Evolutionary conservation across 2,329 filamentous ascomycete species (phyloP).

Genomic region (Apiospora phragmitis): DNA sequence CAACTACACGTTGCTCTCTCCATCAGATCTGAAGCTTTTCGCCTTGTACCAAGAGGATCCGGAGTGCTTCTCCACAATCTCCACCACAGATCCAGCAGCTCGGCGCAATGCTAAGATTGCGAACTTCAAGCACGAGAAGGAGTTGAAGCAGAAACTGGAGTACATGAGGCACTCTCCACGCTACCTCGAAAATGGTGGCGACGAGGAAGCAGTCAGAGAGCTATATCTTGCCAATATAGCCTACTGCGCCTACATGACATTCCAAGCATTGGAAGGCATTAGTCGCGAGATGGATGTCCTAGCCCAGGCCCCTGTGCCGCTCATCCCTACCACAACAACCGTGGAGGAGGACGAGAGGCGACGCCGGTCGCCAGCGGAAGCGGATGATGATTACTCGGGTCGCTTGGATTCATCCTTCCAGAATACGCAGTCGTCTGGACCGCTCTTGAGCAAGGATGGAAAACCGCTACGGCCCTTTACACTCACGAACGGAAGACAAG

Average conservation of each 20-base stretch:
- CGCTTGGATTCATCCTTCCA: conserved; percentile 68
- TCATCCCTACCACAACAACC: conserved; percentile 41
- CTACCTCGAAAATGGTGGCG: conserved; percentile 58
- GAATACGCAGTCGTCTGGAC: conserved; percentile 57
- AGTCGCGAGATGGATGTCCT: conserved; percentile 84
- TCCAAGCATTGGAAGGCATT: conserved; percentile 84
- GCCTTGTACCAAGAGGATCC: conserved; percentile 73
- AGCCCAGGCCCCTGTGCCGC: conserved; percentile 65
- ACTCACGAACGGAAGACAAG: conserved; percentile 73
- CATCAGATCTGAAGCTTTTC: conserved; percentile 66
- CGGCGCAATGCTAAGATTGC: conserved; percentile 83
- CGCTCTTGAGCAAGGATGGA: conserved; percentile 75
- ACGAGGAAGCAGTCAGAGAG: conserved; percentile 81
- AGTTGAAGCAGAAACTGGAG: conserved; percentile 80
- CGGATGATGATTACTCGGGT: conserved; percentile 66
- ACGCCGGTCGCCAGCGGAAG: conserved; percentile 31
- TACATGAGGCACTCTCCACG: conserved; percentile 44
- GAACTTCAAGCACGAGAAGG: conserved; percentile 82
- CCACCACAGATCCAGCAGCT: conserved; percentile 60
- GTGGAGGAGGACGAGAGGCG: conserved; percentile 48
- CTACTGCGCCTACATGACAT: conserved; percentile 75
- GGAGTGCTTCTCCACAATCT: conserved; percentile 70
- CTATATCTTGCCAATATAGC: conserved; percentile 75
- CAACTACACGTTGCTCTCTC: conserved; percentile 71
- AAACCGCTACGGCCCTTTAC: conserved; percentile 92